phyloP scores from a whole-genome alignment of 2,329 filamentous ascomycete genomes.

The Alternaria solani region DNA sequence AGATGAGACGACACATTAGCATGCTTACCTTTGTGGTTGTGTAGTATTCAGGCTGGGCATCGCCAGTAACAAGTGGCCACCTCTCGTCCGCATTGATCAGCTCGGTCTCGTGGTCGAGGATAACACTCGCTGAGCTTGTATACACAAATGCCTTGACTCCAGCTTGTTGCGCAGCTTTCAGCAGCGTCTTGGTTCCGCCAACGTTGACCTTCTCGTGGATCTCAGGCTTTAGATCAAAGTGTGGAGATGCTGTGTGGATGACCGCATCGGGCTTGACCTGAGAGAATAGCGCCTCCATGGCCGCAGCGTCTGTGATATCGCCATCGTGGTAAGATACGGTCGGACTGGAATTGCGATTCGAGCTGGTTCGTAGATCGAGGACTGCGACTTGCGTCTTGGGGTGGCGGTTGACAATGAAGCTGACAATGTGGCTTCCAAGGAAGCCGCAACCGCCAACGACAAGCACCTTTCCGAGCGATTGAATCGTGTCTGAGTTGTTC shows the following conservation, averaged over 20 bases:
- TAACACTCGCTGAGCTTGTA: slow-evolving; percentile 60
- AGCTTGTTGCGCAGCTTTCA: slow-evolving; percentile 57
- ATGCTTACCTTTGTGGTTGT: slow-evolving; percentile 57
- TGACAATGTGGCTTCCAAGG: slow-evolving; percentile 61
- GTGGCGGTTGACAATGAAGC: slow-evolving; percentile 52
- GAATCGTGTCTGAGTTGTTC: slow-evolving; percentile 21
- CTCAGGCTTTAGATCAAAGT: slow-evolving; percentile 49
- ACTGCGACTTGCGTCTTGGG: slow-evolving; percentile 56
- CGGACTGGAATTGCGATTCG: slow-evolving; percentile 51
- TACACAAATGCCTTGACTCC: slow-evolving; percentile 63
- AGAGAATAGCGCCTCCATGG: slow-evolving; percentile 53
- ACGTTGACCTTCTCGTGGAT: slow-evolving; percentile 62
- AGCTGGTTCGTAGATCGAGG: slow-evolving; percentile 56
- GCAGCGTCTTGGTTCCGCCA: slow-evolving; percentile 58
- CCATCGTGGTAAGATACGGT: slow-evolving; percentile 59
- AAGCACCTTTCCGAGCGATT: slow-evolving; percentile 56
- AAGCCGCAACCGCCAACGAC: slow-evolving; percentile 62
- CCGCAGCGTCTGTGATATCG: slow-evolving; percentile 58
- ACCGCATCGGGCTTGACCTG: slow-evolving; percentile 57
- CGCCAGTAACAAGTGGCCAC: slow-evolving; percentile 56
- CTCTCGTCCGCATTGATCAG: slow-evolving; percentile 60
- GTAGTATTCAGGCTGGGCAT: slow-evolving; percentile 60
- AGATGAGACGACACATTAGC: not conserved
- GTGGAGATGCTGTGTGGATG: slow-evolving; percentile 61
- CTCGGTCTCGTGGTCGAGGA: slow-evolving; percentile 55